Base-by-base conservation (phyloP, 257 asterid species). In the Rehmannia glutinosa region DNA sequence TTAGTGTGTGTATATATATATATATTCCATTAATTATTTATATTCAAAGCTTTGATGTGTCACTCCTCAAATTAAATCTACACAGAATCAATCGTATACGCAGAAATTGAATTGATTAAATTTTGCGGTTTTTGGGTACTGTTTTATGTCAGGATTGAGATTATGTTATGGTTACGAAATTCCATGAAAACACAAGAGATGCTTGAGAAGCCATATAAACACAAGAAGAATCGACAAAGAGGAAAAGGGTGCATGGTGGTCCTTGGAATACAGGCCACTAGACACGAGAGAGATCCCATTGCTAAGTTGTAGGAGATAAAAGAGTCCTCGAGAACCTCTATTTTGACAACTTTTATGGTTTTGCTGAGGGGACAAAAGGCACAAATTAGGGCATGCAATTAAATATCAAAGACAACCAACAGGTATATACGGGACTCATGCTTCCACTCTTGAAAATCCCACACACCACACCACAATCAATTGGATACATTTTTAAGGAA, bases 311-410 rank as follows among this genome's bases (percentile, higher is more conserved):
- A 66, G 75, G 78, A 56, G 24, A 75, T 27, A 56, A 47, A 65
- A 46, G 51, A 59, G 73, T 35, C 33, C 25, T 49, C 35, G 55
- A 39, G 59, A 75, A 78, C 76, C 59, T 59, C 65, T 64, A 16
- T 80, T 85, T 85, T 89, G 95, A 77, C 78, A 87, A 89, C 83
- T 84, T 89, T 77, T 73, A 92, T 89, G 97, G 87, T 85, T 82
- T 89, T 92, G 96, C 70, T 87, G 83, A 77, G 88, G 96, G 89
- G 93, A 89, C 98, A 89, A 30, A 72, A 75, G 63, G 87, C 97
- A 85, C 71, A 78, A 80, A 58, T 89, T 83, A 81, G 91, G 97
- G 95, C 75, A 64, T 69, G 64, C 21, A 76, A 62, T 74, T 55
- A 62, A 8, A 68, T 69, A 21, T 60, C 55, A 68, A 73, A 79